A percentile compares a stretch with the other conserved stretches of the same genome.
Evolutionary conservation across 106 monocot species (phyloP).

Genomic region (Apostasia ramifera): DNA sequence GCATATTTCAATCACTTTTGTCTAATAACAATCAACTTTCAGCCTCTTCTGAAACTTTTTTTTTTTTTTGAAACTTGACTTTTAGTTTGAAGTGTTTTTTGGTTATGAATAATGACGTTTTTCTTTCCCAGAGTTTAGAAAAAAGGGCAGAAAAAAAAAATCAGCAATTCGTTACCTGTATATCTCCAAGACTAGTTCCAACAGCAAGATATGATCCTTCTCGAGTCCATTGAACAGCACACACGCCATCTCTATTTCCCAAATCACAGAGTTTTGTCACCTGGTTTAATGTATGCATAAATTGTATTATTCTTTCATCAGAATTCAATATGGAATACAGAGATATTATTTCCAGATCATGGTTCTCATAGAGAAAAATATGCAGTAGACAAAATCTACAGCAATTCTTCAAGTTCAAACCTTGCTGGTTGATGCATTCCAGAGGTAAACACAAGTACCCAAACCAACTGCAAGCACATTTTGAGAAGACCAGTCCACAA

Average conservation of each 20-base stretch:
- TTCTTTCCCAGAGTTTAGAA: too few relatives aligned
- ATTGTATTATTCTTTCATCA: too few relatives aligned
- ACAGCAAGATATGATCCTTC: constrained; percentile 93
- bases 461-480: constrained; percentile 86
- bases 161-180: constrained; percentile 43
- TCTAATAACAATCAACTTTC: background rate
- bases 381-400: background rate
- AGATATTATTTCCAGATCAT: too few relatives aligned
- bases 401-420: constrained; percentile 13
- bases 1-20: background rate
- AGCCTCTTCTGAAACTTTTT: background rate
- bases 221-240: constrained; percentile 83
- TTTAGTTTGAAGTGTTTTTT: too few relatives aligned
- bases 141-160: too few relatives aligned
- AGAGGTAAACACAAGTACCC: constrained; percentile 86
- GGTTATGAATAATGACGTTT: too few relatives aligned
- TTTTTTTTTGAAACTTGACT: too few relatives aligned
- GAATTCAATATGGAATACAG: too few relatives aligned
- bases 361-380: too few relatives aligned
- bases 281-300: constrained; percentile 16
- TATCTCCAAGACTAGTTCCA: constrained; percentile 83
- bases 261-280: constrained; percentile 94
- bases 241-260: constrained; percentile 75
- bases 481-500: constrained; percentile 98
- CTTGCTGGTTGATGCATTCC: constrained; percentile 95